Percentiles rank a stretch among this genome's conserved stretches.
These are phyloP conservation scores for Paecilomyces fulvus DNA, from an alignment of 2,329 filamentous ascomycete genomes.

Conservation along the genomic window DNA sequence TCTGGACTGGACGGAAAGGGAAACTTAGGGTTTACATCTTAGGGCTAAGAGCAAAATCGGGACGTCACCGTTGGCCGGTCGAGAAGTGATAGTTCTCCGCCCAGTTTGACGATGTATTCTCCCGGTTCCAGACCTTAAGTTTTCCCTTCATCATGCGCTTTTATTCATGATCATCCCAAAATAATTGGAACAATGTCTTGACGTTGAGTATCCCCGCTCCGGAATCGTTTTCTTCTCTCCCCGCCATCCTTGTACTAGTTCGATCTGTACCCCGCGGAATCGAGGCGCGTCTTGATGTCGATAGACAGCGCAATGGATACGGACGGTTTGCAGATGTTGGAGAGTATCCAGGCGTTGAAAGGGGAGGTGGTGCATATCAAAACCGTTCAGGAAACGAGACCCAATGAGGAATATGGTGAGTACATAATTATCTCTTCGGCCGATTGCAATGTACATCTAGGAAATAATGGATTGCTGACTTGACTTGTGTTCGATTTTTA, in stretches of 20 bases:
- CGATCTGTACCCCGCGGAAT: neutral
- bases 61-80: neutral
- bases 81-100: neutral
- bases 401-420: conserved; percentile 34
- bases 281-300: neutral
- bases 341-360: conserved; percentile 19
- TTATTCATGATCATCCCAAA: neutral
- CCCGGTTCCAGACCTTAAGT: neutral
- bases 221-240: neutral
- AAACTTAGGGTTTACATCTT: conserved; percentile 17
- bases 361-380: conserved; percentile 32
- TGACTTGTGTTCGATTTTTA: conserved; percentile 13
- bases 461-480: conserved; percentile 1
- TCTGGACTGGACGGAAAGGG: neutral
- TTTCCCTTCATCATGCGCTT: neutral
- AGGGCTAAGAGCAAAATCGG: conserved; percentile 13
- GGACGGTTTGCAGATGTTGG: conserved; percentile 15
- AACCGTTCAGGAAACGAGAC: conserved; percentile 36
- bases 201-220: neutral
- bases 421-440: neutral
- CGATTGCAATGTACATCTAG: neutral
- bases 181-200: neutral
- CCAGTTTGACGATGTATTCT: neutral
- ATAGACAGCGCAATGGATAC: conserved; percentile 10
- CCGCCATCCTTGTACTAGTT: neutral